phyloP scores from a whole-genome alignment of 306 rosid genomes.

The Quercus bicolor region DNA sequence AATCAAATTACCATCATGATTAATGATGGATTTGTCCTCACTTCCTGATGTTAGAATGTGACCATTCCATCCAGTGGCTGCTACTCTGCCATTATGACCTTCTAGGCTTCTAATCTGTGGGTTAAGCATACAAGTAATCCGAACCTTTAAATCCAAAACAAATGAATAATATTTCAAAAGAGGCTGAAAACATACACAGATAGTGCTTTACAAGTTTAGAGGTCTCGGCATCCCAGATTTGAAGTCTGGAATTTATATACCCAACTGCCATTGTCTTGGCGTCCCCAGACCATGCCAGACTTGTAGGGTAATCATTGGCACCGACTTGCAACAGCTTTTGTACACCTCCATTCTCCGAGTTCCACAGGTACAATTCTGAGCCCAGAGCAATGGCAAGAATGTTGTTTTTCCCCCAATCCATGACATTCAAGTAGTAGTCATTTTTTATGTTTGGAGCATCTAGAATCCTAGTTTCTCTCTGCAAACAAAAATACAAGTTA shows the following conservation, averaged over 20 bases:
- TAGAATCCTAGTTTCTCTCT: slow-evolving; percentile 57
- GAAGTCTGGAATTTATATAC: slow-evolving; percentile 50
- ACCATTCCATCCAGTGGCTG: slow-evolving; percentile 57
- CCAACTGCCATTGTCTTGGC: slow-evolving; percentile 46
- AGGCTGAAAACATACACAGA: not conserved
- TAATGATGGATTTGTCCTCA: slow-evolving; percentile 61
- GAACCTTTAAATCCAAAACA: not conserved
- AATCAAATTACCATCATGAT: slow-evolving; percentile 53
- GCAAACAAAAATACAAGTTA: slow-evolving; percentile 8
- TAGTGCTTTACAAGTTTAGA: slow-evolving; percentile 40
- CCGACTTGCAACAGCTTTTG: slow-evolving; percentile 32
- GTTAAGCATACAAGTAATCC: slow-evolving; percentile 6
- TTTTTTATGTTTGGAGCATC: slow-evolving; percentile 67
- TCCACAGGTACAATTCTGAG: slow-evolving; percentile 62
- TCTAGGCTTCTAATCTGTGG: slow-evolving; percentile 49
- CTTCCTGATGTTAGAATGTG: slow-evolving; percentile 73
- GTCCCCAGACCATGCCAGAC: slow-evolving; percentile 67
- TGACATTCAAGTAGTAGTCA: slow-evolving; percentile 57
- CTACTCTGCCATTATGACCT: slow-evolving; percentile 54
- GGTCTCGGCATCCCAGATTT: slow-evolving; percentile 70
- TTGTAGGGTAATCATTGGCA: slow-evolving; percentile 41
- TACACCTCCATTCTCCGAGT: slow-evolving; percentile 37
- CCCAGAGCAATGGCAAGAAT: slow-evolving; percentile 59
- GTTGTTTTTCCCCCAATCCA: slow-evolving; percentile 77
- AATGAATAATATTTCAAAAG: slow-evolving; percentile 1